Evolutionary conservation across 768 basidiomycete genomes (phyloP).

Genomic region (Boletus tylopilopsis): DNA sequence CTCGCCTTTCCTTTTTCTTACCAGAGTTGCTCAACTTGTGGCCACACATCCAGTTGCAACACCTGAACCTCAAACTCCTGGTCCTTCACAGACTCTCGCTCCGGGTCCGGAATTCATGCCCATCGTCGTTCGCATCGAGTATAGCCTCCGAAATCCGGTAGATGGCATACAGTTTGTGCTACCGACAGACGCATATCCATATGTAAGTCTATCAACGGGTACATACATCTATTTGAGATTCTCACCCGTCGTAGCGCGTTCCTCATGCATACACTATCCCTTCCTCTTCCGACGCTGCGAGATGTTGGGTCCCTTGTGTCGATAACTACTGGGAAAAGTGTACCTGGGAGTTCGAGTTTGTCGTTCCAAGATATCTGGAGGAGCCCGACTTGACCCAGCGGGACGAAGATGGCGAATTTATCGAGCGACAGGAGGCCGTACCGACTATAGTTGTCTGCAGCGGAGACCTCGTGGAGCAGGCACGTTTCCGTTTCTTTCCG

Average conservation of each 20-base stretch:
- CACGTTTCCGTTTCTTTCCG: slow-evolving; percentile 32
- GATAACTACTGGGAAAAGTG: slow-evolving; percentile 95
- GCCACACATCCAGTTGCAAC: slow-evolving; percentile 51
- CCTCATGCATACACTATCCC: slow-evolving; percentile 92
- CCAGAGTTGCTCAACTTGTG: slow-evolving; percentile 2
- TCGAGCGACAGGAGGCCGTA: slow-evolving; percentile 52
- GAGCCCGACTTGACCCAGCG: slow-evolving; percentile 39
- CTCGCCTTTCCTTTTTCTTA: neutral
- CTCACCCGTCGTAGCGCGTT: slow-evolving; percentile 56
- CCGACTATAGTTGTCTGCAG: slow-evolving; percentile 91
- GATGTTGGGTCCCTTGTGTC: slow-evolving; percentile 98
- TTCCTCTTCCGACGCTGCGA: slow-evolving; percentile 84
- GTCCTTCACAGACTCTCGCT: slow-evolving; percentile 33
- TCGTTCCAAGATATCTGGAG: slow-evolving; percentile 82
- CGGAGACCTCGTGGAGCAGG: slow-evolving; percentile 94
- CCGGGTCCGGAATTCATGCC: slow-evolving; percentile 67
- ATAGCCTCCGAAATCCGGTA: slow-evolving; percentile 76
- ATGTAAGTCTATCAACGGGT: slow-evolving; percentile 49
- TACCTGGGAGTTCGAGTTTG: slow-evolving; percentile 97
- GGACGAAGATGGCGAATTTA: slow-evolving; percentile 40
- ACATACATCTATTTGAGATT: slow-evolving; percentile 1
- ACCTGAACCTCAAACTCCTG: slow-evolving; percentile 78
- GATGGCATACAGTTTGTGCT: slow-evolving; percentile 85
- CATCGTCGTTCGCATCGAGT: slow-evolving; percentile 71
- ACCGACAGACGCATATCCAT: slow-evolving; percentile 78